phyloP scores from a whole-genome alignment of 495 filamentous ascomycete species.

The Penicillium diatomitis region DNA sequence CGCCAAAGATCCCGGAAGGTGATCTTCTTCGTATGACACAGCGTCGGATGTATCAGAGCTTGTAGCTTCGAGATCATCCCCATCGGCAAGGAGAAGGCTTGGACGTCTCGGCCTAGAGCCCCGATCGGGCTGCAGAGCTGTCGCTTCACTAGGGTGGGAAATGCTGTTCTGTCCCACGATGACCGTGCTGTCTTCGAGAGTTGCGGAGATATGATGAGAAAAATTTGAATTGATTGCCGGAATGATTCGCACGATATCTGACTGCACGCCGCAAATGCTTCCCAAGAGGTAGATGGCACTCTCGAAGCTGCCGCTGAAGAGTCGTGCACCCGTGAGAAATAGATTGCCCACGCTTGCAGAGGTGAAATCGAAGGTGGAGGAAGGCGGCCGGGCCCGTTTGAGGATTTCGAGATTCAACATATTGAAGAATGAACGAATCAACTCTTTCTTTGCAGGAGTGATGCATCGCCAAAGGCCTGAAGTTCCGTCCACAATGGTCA shows the following conservation, averaged over 20 bases:
- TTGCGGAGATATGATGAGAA: conserved; percentile 84
- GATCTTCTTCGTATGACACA: conserved; percentile 61
- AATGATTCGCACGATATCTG: conserved; percentile 60
- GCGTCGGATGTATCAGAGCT: conserved; percentile 48
- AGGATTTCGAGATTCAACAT: conserved; percentile 82
- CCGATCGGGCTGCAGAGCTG: conserved; percentile 35
- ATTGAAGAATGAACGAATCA: conserved; percentile 86
- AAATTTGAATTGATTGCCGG: conserved; percentile 92
- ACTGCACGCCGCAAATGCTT: conserved; percentile 70
- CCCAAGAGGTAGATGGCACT: conserved; percentile 74
- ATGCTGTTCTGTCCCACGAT: conserved; percentile 92
- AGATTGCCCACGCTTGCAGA: conserved; percentile 88
- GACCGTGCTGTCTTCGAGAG: conserved; percentile 62
- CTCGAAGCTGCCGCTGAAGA: conserved; percentile 76
- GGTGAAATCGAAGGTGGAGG: conserved; percentile 77
- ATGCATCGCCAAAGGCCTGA: conserved; percentile 68
- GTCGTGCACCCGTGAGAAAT: conserved; percentile 75
- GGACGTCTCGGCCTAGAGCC: conserved; percentile 23
- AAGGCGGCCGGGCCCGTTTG: conserved; percentile 68
- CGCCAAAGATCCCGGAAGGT: conserved; percentile 76
- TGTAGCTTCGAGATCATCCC: conserved; percentile 50
- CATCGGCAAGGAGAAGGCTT: conserved; percentile 35
- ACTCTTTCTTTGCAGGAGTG: conserved; percentile 75
- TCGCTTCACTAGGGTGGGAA: conserved; percentile 62
- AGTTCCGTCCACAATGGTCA: conserved; percentile 77